Percentiles rank a stretch among this genome's conserved stretches.
These are phyloP conservation scores for Acacia confusa DNA, from an alignment of 306 rosid genomes.

Conservation along the genomic window DNA sequence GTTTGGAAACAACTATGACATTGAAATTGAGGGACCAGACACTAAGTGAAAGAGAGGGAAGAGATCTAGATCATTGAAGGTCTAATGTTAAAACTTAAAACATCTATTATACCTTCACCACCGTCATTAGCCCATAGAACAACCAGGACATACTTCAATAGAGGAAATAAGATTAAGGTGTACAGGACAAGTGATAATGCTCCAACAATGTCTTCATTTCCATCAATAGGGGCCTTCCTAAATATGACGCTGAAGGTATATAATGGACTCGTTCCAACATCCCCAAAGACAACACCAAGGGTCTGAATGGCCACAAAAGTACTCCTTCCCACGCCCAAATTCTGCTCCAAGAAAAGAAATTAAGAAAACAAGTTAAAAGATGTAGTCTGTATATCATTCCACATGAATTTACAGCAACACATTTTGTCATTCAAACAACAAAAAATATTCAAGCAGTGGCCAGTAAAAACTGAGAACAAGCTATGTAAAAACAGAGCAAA, in stretches of 20 bases:
- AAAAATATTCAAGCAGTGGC: not conserved
- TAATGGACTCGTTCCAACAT: conserved; percentile 97
- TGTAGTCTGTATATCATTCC: not conserved
- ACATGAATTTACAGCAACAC: conserved; percentile 11
- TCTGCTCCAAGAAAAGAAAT: conserved; percentile 51
- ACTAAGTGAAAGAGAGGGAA: conserved; percentile 6
- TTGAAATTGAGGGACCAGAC: conserved; percentile 7
- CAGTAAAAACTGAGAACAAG: not conserved
- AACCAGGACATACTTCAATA: conserved; percentile 88
- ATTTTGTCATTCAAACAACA: not conserved
- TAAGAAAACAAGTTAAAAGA: conserved; percentile 20
- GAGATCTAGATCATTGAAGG: not conserved
- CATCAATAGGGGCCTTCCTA: conserved; percentile 85
- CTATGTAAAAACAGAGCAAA: not conserved
- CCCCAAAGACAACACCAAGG: conserved; percentile 97
- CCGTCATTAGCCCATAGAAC: conserved; percentile 97
- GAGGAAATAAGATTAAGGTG: conserved; percentile 87
- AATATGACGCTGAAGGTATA: conserved; percentile 95
- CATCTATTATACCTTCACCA: conserved; percentile 75
- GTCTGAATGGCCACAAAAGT: conserved; percentile 79
- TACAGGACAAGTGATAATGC: conserved; percentile 88
- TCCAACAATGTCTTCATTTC: conserved; percentile 85
- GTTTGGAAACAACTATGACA: conserved; percentile 29
- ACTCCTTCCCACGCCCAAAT: conserved; percentile 62
- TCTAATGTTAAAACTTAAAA: not conserved